Percentiles rank a stretch among this genome's conserved stretches.
phyloP scores from a whole-genome alignment of 495 filamentous ascomycete species.

The Penicillium odoratum region DNA sequence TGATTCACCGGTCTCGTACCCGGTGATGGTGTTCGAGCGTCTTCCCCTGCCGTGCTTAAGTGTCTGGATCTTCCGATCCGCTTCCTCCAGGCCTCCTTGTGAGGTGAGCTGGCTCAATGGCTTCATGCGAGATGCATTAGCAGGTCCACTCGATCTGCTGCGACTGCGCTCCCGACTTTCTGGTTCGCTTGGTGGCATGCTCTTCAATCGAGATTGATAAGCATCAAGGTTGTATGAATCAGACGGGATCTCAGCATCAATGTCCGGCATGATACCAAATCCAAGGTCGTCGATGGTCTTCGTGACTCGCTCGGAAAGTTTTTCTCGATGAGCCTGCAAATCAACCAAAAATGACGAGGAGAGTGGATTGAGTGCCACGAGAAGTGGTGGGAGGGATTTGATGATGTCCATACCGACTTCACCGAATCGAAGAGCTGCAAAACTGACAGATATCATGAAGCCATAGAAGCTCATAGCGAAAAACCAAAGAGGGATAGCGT shows the following conservation, averaged over 20 bases:
- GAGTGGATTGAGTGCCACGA: constrained; percentile 73
- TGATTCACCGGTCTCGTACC: constrained; percentile 26
- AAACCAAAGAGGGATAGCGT: constrained; percentile 67
- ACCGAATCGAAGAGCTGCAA: constrained; percentile 84
- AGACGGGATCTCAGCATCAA: constrained; percentile 71
- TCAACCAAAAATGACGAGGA: constrained; percentile 73
- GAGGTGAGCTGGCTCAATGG: constrained; percentile 65
- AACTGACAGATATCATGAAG: constrained; percentile 80
- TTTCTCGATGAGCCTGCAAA: constrained; percentile 66
- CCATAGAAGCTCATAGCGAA: constrained; percentile 66
- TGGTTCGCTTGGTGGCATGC: constrained; percentile 32
- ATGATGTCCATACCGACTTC: constrained; percentile 93
- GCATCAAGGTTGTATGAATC: constrained; percentile 45
- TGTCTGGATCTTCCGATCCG: constrained; percentile 73
- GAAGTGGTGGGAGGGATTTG: constrained; percentile 82
- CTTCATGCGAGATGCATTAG: constrained; percentile 54
- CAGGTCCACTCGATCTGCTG: constrained; percentile 53
- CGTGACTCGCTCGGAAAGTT: constrained; percentile 71
- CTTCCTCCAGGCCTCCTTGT: constrained; percentile 70
- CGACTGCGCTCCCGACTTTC: constrained; percentile 66
- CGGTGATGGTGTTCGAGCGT: constrained; percentile 18
- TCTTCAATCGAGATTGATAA: constrained; percentile 33
- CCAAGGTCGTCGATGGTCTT: constrained; percentile 85
- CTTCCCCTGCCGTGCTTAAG: constrained; percentile 65
- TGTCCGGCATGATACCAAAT: constrained; percentile 88